phyloP scores from a whole-genome alignment of 805 yeast species.

The Ogataea sp. region DNA sequence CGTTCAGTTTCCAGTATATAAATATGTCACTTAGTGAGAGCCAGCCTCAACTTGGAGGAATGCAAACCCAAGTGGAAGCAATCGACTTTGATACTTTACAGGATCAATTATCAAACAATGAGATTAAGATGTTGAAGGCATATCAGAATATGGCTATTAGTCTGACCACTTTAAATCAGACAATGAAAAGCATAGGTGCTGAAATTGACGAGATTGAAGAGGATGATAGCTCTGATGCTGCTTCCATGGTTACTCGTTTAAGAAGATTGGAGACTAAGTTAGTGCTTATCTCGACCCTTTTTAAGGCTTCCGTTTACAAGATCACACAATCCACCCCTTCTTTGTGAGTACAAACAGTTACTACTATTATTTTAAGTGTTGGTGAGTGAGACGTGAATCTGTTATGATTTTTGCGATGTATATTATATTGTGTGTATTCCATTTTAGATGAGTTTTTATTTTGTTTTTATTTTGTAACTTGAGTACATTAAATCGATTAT shows the following conservation, averaged over 20 bases:
- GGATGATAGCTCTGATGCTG: constrained; percentile 6
- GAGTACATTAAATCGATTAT: too few relatives aligned
- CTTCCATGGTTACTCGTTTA: constrained; percentile 11
- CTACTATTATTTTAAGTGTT: too few relatives aligned
- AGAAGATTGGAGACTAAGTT: constrained; percentile 16
- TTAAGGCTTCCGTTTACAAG: constrained; percentile 24
- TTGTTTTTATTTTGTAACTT: too few relatives aligned
- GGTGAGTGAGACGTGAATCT: too few relatives aligned
- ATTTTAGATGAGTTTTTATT: too few relatives aligned
- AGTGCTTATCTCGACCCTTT: constrained; percentile 22
- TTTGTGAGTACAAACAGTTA: background rate
- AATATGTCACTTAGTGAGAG: background rate
- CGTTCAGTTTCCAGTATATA: too few relatives aligned
- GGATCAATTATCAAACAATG: constrained; percentile 25
- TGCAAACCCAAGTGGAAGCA: background rate
- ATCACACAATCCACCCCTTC: constrained; percentile 7
- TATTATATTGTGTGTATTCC: too few relatives aligned
- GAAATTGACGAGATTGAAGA: constrained; percentile 16
- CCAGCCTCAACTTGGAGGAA: too few relatives aligned
- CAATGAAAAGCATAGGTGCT: constrained; percentile 14
- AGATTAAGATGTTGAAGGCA: constrained; percentile 27
- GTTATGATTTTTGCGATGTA: too few relatives aligned
- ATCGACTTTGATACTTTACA: constrained; percentile 18
- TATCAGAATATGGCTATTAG: constrained; percentile 30
- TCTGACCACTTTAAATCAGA: constrained; percentile 17